Conservation (phyloP, 495 filamentous ascomycete species). For the Tuber umbilicatum region DNA sequence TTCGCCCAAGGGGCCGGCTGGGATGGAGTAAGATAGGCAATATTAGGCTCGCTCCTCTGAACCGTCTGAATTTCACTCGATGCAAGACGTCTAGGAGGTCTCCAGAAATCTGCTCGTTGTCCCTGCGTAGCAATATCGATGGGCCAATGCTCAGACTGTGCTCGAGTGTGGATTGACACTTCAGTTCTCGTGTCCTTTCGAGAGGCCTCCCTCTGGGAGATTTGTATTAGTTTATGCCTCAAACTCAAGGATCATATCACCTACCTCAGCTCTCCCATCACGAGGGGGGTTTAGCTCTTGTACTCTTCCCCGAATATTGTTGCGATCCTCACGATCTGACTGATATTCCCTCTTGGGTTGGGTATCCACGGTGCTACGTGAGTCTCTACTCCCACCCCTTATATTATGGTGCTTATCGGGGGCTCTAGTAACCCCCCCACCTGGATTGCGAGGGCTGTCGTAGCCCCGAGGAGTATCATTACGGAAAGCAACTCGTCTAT, state of each 20-base stretch:
- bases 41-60: neutral
- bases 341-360: neutral
- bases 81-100: neutral
- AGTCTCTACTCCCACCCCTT: neutral
- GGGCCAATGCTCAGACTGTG: neutral
- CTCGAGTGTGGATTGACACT: neutral
- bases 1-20: neutral
- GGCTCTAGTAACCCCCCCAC: neutral
- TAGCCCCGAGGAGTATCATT: neutral
- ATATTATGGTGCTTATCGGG: neutral
- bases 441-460: neutral
- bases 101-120: neutral
- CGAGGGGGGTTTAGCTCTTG: neutral
- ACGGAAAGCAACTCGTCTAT: neutral
- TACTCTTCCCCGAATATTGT: neutral
- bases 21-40: neutral
- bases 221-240: neutral
- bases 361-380: neutral
- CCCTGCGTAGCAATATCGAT: neutral
- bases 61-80: neutral
- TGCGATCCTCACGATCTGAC: neutral
- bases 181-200: neutral
- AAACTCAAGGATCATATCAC: neutral
- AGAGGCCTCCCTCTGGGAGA: neutral
- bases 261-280: neutral